Evolutionary conservation across 306 rosid species (phyloP).

Genomic region (Quercus ilex): DNA sequence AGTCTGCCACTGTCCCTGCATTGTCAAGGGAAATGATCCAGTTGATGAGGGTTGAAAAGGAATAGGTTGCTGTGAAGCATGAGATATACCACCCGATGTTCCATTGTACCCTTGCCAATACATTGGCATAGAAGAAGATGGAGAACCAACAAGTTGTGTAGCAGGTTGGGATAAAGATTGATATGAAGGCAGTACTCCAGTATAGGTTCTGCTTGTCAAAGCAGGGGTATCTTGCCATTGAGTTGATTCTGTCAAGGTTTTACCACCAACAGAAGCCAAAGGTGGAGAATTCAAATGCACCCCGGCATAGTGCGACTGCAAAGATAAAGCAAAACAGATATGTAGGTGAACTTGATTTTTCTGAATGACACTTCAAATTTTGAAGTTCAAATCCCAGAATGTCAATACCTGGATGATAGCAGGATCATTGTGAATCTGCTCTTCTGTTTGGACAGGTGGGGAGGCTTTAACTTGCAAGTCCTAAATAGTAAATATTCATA

Average conservation of each 20-base stretch:
- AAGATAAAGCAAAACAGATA: not conserved
- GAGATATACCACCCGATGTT: conserved; percentile 22
- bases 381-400: not conserved
- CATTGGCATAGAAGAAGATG: conserved; percentile 33
- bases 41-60: conserved; percentile 29
- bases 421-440: conserved; percentile 45
- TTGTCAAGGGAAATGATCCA: conserved; percentile 23
- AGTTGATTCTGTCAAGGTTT: conserved; percentile 33
- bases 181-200: conserved; percentile 40
- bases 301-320: conserved; percentile 45
- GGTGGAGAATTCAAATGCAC: conserved; percentile 25
- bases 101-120: conserved; percentile 39
- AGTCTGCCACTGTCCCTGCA: conserved; percentile 32
- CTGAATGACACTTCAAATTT: not conserved
- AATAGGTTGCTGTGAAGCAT: conserved; percentile 32
- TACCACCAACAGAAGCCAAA: conserved; percentile 30
- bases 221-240: conserved; percentile 47
- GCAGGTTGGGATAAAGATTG: conserved; percentile 29
- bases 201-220: conserved; percentile 28
- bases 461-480: conserved; percentile 67
- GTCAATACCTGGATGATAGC: conserved; percentile 66
- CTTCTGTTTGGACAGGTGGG: conserved; percentile 36
- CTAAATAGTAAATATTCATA: conserved; percentile 39
- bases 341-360: not conserved
- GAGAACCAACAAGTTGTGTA: conserved; percentile 32